A percentile compares a stretch with the other conserved stretches of the same genome.
Conservation (phyloP, 2,329 filamentous ascomycete genomes). For the Clonostachys sp. region DNA sequence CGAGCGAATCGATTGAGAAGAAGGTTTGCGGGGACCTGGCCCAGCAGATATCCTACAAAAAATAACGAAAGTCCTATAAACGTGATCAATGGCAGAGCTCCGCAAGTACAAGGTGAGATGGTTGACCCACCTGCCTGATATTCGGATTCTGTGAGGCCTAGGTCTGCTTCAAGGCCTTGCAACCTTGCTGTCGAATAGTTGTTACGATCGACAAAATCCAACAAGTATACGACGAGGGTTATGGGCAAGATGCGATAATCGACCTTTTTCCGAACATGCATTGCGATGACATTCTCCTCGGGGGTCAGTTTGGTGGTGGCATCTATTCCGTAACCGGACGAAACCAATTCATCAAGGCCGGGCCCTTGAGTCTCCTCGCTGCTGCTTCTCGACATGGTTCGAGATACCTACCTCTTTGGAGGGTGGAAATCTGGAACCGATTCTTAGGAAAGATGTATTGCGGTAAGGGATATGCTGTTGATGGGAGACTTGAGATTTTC, state of each 20-base stretch:
- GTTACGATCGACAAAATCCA: conserved; percentile 28
- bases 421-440: no score
- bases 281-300: background rate
- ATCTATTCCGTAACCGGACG: no score
- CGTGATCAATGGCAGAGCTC: no score
- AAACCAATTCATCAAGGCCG: no score
- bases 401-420: no score
- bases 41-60: conserved; percentile 8
- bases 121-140: conserved; percentile 7
- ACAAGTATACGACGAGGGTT: conserved; percentile 16
- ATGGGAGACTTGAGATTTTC: no score
- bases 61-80: conserved; percentile 6
- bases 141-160: conserved; percentile 18
- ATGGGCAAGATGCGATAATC: background rate
- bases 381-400: no score
- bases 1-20: conserved; percentile 44
- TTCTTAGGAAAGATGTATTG: no score
- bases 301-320: background rate
- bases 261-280: background rate
- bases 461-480: no score
- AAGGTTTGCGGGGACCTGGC: conserved; percentile 53
- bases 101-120: no score
- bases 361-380: no score
- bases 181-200: conserved; percentile 4
- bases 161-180: conserved; percentile 10